These are phyloP conservation scores for Termitomyces sp. DNA, from an alignment of 768 basidiomycete species.

Conservation along the genomic window DNA sequence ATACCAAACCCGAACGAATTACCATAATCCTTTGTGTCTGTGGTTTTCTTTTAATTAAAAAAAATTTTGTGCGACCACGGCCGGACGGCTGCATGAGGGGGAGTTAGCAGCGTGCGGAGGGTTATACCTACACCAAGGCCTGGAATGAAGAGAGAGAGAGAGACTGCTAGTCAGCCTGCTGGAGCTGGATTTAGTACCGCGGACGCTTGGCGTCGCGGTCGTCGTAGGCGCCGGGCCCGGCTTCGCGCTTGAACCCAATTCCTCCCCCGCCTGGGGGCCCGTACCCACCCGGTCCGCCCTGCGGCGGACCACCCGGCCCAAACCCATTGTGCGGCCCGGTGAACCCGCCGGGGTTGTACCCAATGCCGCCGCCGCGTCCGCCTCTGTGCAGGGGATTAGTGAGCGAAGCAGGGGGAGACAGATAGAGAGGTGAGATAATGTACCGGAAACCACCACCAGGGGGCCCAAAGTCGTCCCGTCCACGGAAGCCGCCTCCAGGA, in stretches of 20 bases:
- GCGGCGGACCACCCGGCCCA: constrained; percentile 22
- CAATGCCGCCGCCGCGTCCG: constrained; percentile 68
- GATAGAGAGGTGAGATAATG: constrained; percentile 1
- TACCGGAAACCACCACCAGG: constrained; percentile 47
- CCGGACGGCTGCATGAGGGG: not conserved
- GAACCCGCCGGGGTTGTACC: constrained; percentile 55
- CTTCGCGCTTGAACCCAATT: constrained; percentile 71
- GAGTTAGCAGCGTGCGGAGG: constrained; percentile 7
- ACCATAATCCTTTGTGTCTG: not conserved
- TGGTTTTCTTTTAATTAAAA: not conserved
- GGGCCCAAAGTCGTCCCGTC: constrained; percentile 22
- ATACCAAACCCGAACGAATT: constrained; percentile 7
- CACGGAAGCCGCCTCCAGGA: constrained; percentile 34
- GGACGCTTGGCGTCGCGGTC: constrained; percentile 80
- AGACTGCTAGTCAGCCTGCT: not conserved
- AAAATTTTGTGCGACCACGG: not conserved
- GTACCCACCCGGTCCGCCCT: constrained; percentile 27
- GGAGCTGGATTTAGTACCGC: constrained; percentile 52
- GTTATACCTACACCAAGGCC: constrained; percentile 12
- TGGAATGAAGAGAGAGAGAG: too few species aligned
- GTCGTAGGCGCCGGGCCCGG: constrained; percentile 67
- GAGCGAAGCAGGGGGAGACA: not conserved
- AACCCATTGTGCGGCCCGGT: constrained; percentile 49
- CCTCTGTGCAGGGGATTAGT: constrained; percentile 32
- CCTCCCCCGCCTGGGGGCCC: constrained; percentile 40